Base-by-base conservation (phyloP, 495 filamentous ascomycete species). In the Aspergillus nanangensis region DNA sequence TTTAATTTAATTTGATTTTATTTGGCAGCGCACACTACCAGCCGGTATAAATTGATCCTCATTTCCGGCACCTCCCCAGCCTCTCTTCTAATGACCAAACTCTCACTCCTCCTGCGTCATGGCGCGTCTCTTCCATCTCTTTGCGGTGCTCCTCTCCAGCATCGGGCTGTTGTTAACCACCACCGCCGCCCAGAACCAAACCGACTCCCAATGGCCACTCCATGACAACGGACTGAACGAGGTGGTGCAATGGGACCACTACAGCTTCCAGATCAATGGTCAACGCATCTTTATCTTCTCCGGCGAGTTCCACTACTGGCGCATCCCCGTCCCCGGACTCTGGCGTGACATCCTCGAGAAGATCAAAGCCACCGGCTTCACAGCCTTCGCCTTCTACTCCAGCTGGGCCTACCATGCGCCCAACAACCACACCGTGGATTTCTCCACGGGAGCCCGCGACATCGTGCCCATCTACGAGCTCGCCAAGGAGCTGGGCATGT, bases 301-400 rank as follows among this genome's bases (percentile, higher is more conserved):
- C 8, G 80, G 77, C 15, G 79, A 83, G 42, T 75, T 82, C 25
- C 79, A 83, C 52, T 82, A 81, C 56, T 80, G 74, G 74, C 72
- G 77, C 29, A 70, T 78, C 27, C 78, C 78, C 0, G 77, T 80
- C 4, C 80, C 78, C 1, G 74, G 69, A 13, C 59, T 83, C 7
- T 83, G 80, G 79, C 59, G 70, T 13, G 79, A 83, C 53, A 65
- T 82, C 18, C 65, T 83, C 1, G 69, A 84, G 53, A 84, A 84
- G 56, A 72, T 83, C 44, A 83, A 82, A 60, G 79, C 81, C 10
- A 71, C 76, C 13, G 79, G 80, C 5, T 77, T 78, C 52, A 76
- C 75, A 13, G 67, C 69, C 0, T 72, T 76, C 37, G 69, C 77
- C 14, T 71, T 82, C 48, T 82, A 82, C 55, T 68, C 71, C 20